Evolutionary conservation across 768 basidiomycete genomes (phyloP), one percentile per base, ranked within the genome.

Genomic region (Lentinus tigrinus): DNA sequence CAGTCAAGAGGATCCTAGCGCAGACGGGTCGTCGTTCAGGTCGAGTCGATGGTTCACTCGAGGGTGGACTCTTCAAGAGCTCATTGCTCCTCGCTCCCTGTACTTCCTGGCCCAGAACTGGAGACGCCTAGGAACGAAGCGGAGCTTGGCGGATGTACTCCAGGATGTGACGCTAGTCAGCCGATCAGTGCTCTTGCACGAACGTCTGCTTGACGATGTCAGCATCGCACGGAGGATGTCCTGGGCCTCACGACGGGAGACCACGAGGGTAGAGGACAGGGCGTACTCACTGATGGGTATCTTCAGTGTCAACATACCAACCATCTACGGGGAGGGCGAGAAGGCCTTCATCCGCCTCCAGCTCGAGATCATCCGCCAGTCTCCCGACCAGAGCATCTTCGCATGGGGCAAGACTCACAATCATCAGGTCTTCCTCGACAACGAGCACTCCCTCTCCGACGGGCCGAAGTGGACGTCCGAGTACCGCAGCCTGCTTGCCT

Each of bases 271-370:
- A 1, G 58, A 60, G 26, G 58, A 60, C 47, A 17, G 38, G 3
- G 53, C 58, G 9, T 60, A 60, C 48, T 60, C 47, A 3, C 47
- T 60, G 21, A 37, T 60, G 40, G 58, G 58, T 2, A 39, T 60
- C 31, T 60, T 60, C 26, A 39, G 31, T 40, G 43, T 60, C 39
- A 47, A 43, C 47, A 52, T 60, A 47, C 23, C 47, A 3, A 23
- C 31, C 0, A 28, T 44, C 17, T 60, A 60, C 26, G 58, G 58
- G 14, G 58, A 60, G 48, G 53, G 58, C 7, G 46, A 21, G 31
- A 43, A 44, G 23, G 58, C 53, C 11, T 60, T 60, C 47, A 17
- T 24, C 31, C 24, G 58, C 13, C 47, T 60, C 11, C 52, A 54
- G 42, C 39, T 37, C 9, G 44, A 52, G 19, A 60, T 60, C 24